Evolutionary conservation across 768 basidiomycete species (phyloP).

Genomic region (Leccinum boreale): DNA sequence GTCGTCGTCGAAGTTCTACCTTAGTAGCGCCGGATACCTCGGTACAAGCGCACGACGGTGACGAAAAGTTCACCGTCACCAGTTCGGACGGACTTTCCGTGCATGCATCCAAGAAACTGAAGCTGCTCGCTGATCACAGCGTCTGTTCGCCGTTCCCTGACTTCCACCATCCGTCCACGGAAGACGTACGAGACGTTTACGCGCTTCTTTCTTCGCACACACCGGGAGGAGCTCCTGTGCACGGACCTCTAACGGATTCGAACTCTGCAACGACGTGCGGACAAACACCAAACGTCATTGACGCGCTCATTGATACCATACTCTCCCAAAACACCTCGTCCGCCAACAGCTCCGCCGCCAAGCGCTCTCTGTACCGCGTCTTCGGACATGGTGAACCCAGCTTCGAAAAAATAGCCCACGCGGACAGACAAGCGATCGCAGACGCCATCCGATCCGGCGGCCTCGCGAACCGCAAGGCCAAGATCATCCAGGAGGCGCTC

Average conservation of each 20-base stretch:
- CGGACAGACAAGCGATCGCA: conserved; percentile 40
- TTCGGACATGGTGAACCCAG: conserved; percentile 27
- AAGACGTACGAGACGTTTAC: conserved; percentile 11
- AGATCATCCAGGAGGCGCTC: conserved; percentile 46
- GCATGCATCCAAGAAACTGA: neutral
- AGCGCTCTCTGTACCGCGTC: conserved; percentile 41
- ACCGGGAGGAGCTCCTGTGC: conserved; percentile 28
- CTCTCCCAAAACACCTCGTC: conserved; percentile 61
- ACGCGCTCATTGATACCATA: conserved; percentile 54
- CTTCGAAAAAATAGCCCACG: conserved; percentile 49
- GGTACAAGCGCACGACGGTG: neutral
- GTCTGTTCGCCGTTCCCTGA: neutral
- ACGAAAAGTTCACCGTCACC: neutral
- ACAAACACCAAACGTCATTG: conserved; percentile 51
- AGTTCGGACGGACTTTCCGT: neutral
- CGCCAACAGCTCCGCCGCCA: conserved; percentile 49
- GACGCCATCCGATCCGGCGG: conserved; percentile 53
- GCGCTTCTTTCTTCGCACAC: conserved; percentile 40
- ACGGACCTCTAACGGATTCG: conserved; percentile 18
- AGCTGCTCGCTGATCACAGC: neutral
- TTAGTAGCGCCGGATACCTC: neutral
- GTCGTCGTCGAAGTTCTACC: neutral
- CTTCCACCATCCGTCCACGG: conserved; percentile 42
- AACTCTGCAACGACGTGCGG: conserved; percentile 43
- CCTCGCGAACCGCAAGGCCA: conserved; percentile 60